Evolutionary conservation across 2,329 filamentous ascomycete genomes (phyloP).

Genomic region (Claviceps pazoutovae): DNA sequence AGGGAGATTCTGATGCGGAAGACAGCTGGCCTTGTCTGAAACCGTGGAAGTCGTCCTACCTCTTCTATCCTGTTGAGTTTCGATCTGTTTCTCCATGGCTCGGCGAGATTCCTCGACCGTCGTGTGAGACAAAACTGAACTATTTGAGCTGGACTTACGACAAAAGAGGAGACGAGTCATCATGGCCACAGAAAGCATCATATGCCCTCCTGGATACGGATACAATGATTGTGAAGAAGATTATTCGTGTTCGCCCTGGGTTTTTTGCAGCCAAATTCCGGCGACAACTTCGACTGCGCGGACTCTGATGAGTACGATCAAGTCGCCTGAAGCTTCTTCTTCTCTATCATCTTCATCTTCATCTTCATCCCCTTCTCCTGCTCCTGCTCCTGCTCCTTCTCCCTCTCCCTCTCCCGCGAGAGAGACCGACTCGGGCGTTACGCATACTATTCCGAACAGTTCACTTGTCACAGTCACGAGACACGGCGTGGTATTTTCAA

Average conservation of each 20-base stretch:
- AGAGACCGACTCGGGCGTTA: conserved; percentile 23
- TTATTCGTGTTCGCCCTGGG: conserved; percentile 31
- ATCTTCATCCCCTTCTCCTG: too few species aligned
- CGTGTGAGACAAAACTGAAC: background rate
- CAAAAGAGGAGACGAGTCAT: background rate
- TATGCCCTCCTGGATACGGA: conserved; percentile 16
- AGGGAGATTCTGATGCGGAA: too few species aligned
- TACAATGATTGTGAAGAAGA: conserved; percentile 20
- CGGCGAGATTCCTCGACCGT: too few species aligned
- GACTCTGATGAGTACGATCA: background rate
- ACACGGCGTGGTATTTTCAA: conserved; percentile 18
- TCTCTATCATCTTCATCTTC: too few species aligned
- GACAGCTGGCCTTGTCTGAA: too few species aligned
- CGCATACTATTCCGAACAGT: conserved; percentile 22
- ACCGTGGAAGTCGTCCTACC: too few species aligned
- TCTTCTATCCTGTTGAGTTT: too few species aligned
- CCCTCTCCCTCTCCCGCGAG: conserved; percentile 1
- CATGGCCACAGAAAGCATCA: background rate
- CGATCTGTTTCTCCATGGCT: too few species aligned
- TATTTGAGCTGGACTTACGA: background rate
- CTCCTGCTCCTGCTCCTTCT: background rate
- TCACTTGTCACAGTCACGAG: conserved; percentile 21
- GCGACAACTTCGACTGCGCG: background rate
- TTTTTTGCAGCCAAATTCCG: conserved; percentile 23
- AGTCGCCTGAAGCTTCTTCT: background rate